phyloP scores from a whole-genome alignment of 73 alveolate species.

The Tetrahymena borealis region DNA sequence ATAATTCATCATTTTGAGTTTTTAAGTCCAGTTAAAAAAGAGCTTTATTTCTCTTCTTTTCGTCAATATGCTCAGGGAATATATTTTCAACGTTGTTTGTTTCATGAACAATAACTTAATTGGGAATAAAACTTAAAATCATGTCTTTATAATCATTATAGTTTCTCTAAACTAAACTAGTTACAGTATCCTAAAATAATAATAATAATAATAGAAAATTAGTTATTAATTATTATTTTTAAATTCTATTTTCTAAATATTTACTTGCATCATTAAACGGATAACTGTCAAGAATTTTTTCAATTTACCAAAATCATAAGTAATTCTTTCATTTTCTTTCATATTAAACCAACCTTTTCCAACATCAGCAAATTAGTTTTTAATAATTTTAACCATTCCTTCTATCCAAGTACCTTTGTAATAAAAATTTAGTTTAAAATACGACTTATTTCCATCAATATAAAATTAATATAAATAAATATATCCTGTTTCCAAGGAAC shows the following conservation, averaged over 20 bases:
- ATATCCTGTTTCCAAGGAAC: too few relatives aligned
- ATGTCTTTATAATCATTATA: constrained; percentile 60
- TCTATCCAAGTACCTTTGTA: constrained; percentile 90
- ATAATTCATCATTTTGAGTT: constrained; percentile 28
- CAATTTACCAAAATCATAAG: constrained; percentile 95
- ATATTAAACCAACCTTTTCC: constrained; percentile 98
- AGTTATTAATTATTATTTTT: constrained; percentile 59
- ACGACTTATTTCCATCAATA: too few relatives aligned
- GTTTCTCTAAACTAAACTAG: constrained; percentile 16
- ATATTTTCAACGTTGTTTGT: constrained; percentile 61
- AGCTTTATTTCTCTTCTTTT: constrained; percentile 24
- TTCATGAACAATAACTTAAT: constrained; percentile 65
- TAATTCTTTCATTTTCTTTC: constrained; percentile 93
- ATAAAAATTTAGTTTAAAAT: too few relatives aligned
- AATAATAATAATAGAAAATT: constrained; percentile 26
- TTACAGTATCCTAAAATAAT: constrained; percentile 59
- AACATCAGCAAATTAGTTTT: constrained; percentile 82
- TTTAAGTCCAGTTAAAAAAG: constrained; percentile 24
- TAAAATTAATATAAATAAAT: too few relatives aligned
- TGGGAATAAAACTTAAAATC: constrained; percentile 60
- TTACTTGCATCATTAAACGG: constrained; percentile 94
- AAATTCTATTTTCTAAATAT: constrained; percentile 60
- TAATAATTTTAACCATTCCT: constrained; percentile 78
- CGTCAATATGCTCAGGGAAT: constrained; percentile 43
- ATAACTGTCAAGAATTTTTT: constrained; percentile 93